Evolutionary conservation across 1,139 yeast genomes (phyloP).

Genomic region (Eremothecium coryli): DNA sequence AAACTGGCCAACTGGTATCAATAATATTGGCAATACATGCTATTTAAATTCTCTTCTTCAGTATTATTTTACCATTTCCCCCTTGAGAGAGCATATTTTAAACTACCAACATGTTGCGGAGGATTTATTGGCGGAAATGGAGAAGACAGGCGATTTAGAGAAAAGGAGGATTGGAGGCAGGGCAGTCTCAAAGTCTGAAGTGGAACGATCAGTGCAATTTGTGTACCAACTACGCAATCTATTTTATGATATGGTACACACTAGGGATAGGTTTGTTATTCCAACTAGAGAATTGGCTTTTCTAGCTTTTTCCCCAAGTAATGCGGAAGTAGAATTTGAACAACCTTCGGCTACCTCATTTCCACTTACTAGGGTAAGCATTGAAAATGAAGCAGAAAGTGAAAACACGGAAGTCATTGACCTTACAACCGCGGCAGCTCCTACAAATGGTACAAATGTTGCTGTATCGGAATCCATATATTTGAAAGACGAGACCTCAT

Average conservation of each 20-base stretch:
- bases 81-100: conserved; percentile 61
- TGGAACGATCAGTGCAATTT: conserved; percentile 73
- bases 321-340: conserved; percentile 54
- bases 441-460: conserved; percentile 8
- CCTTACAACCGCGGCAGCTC: conserved; percentile 3
- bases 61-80: conserved; percentile 77
- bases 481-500: conserved; percentile 6
- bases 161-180: conserved; percentile 78
- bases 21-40: conserved; percentile 92
- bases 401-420: conserved; percentile 8
- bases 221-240: conserved; percentile 60
- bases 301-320: conserved; percentile 73
- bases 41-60: conserved; percentile 84
- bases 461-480: conserved; percentile 6
- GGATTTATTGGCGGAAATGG: conserved; percentile 16
- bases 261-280: conserved; percentile 55
- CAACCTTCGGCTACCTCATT: conserved; percentile 2
- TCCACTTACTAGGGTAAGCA: neutral
- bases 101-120: conserved; percentile 33
- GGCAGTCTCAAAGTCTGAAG: conserved; percentile 60
- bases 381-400: conserved; percentile 8
- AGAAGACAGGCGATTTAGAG: conserved; percentile 26
- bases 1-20: conserved; percentile 82
- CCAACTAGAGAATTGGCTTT: conserved; percentile 84
- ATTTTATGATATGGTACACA: conserved; percentile 59